phyloP scores from a whole-genome alignment of 495 filamentous ascomycete species.

The Neurospora sp. region DNA sequence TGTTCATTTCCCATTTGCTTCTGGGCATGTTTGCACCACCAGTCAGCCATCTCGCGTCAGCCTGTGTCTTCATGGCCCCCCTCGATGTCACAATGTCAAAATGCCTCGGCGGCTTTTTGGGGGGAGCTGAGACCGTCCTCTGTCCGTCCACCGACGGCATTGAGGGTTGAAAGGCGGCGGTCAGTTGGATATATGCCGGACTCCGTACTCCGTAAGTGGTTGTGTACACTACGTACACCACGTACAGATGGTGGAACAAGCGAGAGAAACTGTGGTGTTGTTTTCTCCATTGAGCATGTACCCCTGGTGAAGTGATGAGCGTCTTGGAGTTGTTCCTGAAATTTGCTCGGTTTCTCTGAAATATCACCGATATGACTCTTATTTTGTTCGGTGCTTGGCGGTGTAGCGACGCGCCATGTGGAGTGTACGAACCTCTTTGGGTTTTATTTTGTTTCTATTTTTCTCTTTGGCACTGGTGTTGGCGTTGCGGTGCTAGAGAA shows the following conservation, averaged over 20 bases:
- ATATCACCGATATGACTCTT: background rate
- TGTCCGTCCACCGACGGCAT: background rate
- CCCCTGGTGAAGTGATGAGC: background rate
- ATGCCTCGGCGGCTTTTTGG: background rate
- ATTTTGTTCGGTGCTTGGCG: background rate
- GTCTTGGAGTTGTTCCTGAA: background rate
- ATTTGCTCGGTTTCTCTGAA: background rate
- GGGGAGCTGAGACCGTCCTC: background rate
- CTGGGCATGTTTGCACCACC: conserved; percentile 9
- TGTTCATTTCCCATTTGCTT: background rate
- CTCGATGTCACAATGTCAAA: background rate
- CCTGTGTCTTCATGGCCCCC: background rate
- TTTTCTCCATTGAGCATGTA: background rate
- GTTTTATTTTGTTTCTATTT: background rate
- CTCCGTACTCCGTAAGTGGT: background rate
- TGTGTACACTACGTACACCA: background rate
- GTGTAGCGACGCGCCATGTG: background rate
- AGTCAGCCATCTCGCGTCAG: conserved; percentile 16
- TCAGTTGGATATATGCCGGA: background rate
- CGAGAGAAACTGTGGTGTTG: background rate
- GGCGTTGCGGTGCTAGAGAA: background rate
- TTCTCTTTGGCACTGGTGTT: background rate
- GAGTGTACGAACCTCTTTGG: background rate
- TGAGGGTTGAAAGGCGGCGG: background rate
- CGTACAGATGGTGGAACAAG: background rate